A percentile compares a stretch with the other conserved stretches of the same genome.
phyloP scores from a whole-genome alignment of 2,329 filamentous ascomycete species.

The Sclerotinia glacialis region DNA sequence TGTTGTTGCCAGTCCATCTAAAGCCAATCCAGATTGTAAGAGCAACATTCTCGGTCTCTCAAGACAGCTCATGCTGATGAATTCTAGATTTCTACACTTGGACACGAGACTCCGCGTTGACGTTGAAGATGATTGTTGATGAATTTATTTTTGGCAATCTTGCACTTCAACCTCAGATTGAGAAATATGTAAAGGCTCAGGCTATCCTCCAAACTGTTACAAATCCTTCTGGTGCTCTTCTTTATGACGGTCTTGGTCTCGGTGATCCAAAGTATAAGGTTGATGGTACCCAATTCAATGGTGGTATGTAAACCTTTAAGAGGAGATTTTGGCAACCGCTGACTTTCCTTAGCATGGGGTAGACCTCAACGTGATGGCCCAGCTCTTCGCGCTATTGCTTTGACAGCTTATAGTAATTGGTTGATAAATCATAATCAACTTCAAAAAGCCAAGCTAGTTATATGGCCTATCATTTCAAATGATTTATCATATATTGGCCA shows the following conservation, averaged over 20 bases:
- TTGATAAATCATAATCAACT: conserved; percentile 59
- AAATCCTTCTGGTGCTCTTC: conserved; percentile 50
- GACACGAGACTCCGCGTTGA: conserved; percentile 72
- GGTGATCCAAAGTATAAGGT: conserved; percentile 73
- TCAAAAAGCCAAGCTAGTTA: conserved; percentile 46
- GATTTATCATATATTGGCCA: conserved; percentile 72
- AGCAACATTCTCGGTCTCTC: conserved; percentile 15
- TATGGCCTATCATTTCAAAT: conserved; percentile 73
- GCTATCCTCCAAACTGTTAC: conserved; percentile 54
- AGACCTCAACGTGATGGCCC: conserved; percentile 79
- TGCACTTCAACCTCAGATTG: conserved; percentile 50
- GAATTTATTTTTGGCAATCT: conserved; percentile 55
- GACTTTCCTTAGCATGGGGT: conserved; percentile 40
- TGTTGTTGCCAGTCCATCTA: conserved; percentile 55
- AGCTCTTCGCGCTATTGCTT: conserved; percentile 68
- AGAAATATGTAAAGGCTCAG: conserved; percentile 67
- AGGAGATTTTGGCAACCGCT: background rate
- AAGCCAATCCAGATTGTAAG: conserved; percentile 53
- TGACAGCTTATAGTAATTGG: conserved; percentile 73
- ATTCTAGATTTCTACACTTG: conserved; percentile 70
- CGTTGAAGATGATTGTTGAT: conserved; percentile 67
- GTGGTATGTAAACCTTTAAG: conserved; percentile 31
- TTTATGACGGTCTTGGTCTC: conserved; percentile 50
- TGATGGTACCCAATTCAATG: conserved; percentile 61
- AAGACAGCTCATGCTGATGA: conserved; percentile 18